Base-by-base conservation (phyloP, 345 rosid species). In the Bretschneidera sinensis region DNA sequence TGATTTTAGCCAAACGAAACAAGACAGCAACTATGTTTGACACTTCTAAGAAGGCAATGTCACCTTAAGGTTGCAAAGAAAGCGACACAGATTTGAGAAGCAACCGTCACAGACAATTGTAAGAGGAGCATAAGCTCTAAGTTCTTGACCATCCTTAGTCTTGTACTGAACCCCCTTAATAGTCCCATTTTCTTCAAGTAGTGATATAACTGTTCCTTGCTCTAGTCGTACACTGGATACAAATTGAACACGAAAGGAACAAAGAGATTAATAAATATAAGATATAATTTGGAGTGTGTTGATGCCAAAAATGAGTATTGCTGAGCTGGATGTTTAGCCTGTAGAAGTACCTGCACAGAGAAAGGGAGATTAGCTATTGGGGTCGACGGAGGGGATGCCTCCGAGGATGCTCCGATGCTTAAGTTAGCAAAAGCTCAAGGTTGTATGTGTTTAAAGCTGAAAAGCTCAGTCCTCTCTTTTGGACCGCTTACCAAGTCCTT, bases 81-180 rank as follows among this genome's bases (percentile, higher is more conserved):
- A 69, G 45, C 82, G 78, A 7, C 78, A 80, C 59, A 82, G 64
- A 62, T 79, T 79, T 17, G 84, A 79, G 79, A 82, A 82, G 70
- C 86, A 82, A 57, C 86, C 86, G 62, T 82, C 84, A 54, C 86
- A 82, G 0, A 82, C 84, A 51, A 82, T 74, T 13, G 86, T 79
- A 45, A 82, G 78, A 54, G 86, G 80, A 59, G 86, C 82, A 70
- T 55, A 76, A 19, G 76, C 61, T 59, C 59, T 57, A 55, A 55
- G 62, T 48, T 71, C 81, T 72, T 66, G 71, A n/a, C 81, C 78
- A 48, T 74, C 60, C 71, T 78, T 79, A n/a, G 79, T 76, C 77
- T 82, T 82, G 78, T 82, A 74, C 33, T 76, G 72, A 52, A 82
- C 80, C 28, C 84, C 84, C 62, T 69, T 79, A 17, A 79, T 68